Conservation (phyloP, 1,284 basidiomycete species). For the Lentinula novae-zelandiae region DNA sequence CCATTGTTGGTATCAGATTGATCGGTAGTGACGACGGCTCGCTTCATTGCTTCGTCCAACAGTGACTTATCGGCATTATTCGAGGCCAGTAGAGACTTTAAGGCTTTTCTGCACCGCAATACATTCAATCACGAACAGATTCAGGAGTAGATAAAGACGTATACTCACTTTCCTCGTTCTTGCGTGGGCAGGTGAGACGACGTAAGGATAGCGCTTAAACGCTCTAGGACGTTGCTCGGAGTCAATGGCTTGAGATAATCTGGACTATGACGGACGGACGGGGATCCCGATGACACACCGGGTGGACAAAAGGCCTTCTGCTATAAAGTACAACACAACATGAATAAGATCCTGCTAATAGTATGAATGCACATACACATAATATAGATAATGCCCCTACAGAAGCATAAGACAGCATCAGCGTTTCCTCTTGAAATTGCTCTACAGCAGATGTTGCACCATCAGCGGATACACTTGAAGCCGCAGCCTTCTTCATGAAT, state of each 20-base stretch:
- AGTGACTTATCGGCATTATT: constrained; percentile 61
- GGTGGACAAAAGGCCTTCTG: constrained; percentile 72
- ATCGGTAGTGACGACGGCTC: constrained; percentile 65
- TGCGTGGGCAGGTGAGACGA: constrained; percentile 50
- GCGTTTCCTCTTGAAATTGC: constrained; percentile 72
- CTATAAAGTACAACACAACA: constrained; percentile 31
- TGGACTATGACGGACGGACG: constrained; percentile 47
- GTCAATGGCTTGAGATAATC: constrained; percentile 55
- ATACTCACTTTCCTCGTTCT: constrained; percentile 58
- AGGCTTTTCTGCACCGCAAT: constrained; percentile 59
- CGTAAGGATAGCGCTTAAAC: constrained; percentile 64
- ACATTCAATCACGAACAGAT: constrained; percentile 3
- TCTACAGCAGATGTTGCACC: constrained; percentile 56
- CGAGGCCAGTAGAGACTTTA: constrained; percentile 68
- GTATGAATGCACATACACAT: constrained; percentile 54
- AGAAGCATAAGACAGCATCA: constrained; percentile 71
- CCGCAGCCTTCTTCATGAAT: constrained; percentile 71
- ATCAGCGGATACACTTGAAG: constrained; percentile 45
- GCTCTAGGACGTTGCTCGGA: constrained; percentile 51
- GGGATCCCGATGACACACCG: constrained; percentile 56
- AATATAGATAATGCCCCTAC: constrained; percentile 84
- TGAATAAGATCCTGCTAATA: constrained; percentile 12
- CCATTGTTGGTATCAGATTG: constrained; percentile 51
- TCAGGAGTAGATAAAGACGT: background rate
- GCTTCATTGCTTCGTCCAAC: constrained; percentile 66